A percentile compares a stretch with the other conserved stretches of the same genome.
Evolutionary conservation across 2,329 filamentous ascomycete genomes (phyloP).

Genomic region (Colletotrichum tamarilloi): DNA sequence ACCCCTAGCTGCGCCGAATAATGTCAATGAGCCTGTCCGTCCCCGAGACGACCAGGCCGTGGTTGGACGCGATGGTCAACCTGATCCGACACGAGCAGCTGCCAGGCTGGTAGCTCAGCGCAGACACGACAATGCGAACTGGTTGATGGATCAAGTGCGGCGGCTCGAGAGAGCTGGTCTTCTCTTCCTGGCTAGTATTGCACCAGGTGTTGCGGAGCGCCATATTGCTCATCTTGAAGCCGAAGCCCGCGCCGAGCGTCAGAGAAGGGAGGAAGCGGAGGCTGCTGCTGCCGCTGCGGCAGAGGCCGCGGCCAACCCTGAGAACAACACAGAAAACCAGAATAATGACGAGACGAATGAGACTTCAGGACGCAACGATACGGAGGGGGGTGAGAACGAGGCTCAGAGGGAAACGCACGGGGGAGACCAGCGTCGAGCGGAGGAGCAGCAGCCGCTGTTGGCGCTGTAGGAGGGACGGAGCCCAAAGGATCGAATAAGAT

Average conservation of each 20-base stretch:
- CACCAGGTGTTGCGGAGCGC: conserved; percentile 73
- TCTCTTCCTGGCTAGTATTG: conserved; percentile 73
- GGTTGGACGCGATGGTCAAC: conserved; percentile 42
- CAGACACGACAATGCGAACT: conserved; percentile 56
- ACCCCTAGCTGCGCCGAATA: conserved; percentile 58
- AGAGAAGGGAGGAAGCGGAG: conserved; percentile 56
- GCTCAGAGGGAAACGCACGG: conserved; percentile 1
- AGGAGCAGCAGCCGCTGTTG: conserved; percentile 29
- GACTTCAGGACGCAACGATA: not conserved
- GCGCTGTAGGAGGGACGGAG: not conserved
- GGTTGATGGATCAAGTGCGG: conserved; percentile 62
- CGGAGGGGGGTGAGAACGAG: not conserved
- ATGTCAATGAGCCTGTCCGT: conserved; percentile 38
- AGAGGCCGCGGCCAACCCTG: conserved; percentile 39
- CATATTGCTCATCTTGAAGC: conserved; percentile 71
- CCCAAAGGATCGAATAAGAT: not conserved
- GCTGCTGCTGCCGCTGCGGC: conserved; percentile 50
- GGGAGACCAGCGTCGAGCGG: conserved; percentile 14
- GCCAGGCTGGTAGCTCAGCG: conserved; percentile 64
- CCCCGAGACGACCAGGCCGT: conserved; percentile 9
- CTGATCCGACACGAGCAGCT: conserved; percentile 63
- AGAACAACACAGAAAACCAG: conserved; percentile 15
- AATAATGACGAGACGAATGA: conserved; percentile 16
- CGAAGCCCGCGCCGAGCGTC: conserved; percentile 57
- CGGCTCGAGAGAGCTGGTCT: conserved; percentile 69